Evolutionary conservation across 805 yeast species (phyloP), one percentile per base, ranked within the genome.

Genomic region (Yarrowia osloensis): DNA sequence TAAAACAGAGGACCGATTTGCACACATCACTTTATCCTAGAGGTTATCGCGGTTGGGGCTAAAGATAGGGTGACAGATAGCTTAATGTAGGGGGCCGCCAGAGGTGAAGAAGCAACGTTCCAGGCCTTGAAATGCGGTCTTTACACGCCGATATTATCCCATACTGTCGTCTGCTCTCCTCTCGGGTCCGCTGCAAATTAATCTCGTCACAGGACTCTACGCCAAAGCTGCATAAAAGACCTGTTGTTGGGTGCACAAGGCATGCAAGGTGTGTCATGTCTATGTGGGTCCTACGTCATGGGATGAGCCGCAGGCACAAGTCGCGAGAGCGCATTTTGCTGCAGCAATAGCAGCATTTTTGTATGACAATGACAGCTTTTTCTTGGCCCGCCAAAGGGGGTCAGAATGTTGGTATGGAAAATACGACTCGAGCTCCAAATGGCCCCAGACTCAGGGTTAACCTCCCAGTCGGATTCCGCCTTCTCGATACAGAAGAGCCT

Each of bases 261-360:
- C 22, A 37, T 12, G 62, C 62, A 54, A 24, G 24, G 62, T 54
- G 62, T 54, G 62, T 54, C 46, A 54, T 37, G 47, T 54, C 59
- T 54, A 24, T 54, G 62, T 54, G 62, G 62, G 62, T 54, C 62
- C 62, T 54, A 54, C 62, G 46, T 54, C 62, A 54, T 54, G 46
- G 62, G 46, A 54, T 50, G 57, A 50, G 57, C 57, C 57, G 57
- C 57, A 50, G 40, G 57, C 31, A 50, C 57, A 19, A 21, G 57
- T 21, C 28, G 57, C 19, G 12, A 50, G 39, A 15, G 37, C 28
- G 57, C 39, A 50, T 46, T 44, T 24, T 46, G 33, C 11, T 46
- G 29, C 12, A 19, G 19, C 6, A 11, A 29, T 19, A 31, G 19
- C n/a, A 13, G 52, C 13, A 17, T 9, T 15, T 7, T 35, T 13